Evolutionary conservation across 345 rosid genomes (phyloP), one percentile per base, ranked within the genome.

Genomic region (Psidium friedrichsthalianum): DNA sequence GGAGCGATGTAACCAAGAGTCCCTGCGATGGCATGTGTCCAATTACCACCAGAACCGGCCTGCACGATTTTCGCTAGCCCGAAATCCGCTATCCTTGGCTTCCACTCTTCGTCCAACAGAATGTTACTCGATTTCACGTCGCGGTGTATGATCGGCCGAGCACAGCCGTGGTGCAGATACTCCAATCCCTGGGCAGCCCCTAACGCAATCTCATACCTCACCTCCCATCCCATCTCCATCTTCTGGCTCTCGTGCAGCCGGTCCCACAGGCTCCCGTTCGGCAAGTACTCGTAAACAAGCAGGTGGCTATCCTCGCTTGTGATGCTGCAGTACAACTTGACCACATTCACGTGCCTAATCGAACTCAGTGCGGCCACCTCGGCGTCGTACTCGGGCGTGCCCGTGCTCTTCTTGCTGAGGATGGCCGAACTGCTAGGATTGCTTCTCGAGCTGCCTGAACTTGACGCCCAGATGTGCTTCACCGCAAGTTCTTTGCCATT

Each of bases 1-100:
- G 99, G 99, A 86, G 99, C 98, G 59, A 96, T 95, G 91, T 96
- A 96, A 36, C 99, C 99, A 51, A 86, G 89, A 84, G 99, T 94
- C 83, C 99, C 99, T 53, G 94, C 91, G 78, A 96, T 90, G 51
- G 86, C 84, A 82, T 86, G 90, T 64, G 91, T 89, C 88, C 92
- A 94, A 53, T 92, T 90, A 36, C 93, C 96, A 81, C 91, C 90
- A 54, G 88, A 87, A 82, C 88, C 90, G 22, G 91, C 85, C 90
- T 91, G 93, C 84, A 94, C 83, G 52, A 96, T 92, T 87, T 91
- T 96, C 7, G 99, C 97, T 8, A 96, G 92, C 56, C 99, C 98
- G 20, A 96, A 96, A 90, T 96, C 99, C 16, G 99, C 96, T 74
- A 96, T 94, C 87, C 91, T 92, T 0, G 99, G 96, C 88, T 90